A percentile compares a stretch with the other conserved stretches of the same genome.
Evolutionary conservation across 805 yeast genomes (phyloP).

Genomic region (Candida loeiensis): DNA sequence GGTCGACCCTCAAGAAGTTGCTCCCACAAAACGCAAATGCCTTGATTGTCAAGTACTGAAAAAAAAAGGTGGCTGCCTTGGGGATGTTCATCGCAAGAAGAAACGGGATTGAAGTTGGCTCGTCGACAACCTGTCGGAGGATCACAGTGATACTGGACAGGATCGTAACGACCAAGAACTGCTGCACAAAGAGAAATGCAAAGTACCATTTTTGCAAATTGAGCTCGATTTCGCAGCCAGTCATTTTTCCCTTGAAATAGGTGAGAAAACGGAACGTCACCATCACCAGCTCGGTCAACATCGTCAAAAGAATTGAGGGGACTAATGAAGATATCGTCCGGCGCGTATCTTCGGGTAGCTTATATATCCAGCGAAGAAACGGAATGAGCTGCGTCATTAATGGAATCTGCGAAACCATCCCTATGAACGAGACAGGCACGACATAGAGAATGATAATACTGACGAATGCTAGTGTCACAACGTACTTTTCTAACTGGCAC

Average conservation of each 20-base stretch:
- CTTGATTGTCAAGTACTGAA: conserved; percentile 69
- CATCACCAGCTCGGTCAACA: conserved; percentile 62
- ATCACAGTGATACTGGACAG: conserved; percentile 73
- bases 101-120: conserved; percentile 70
- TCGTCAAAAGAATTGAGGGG: conserved; percentile 64
- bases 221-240: conserved; percentile 62
- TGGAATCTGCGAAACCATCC: conserved; percentile 71
- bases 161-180: conserved; percentile 79
- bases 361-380: conserved; percentile 50
- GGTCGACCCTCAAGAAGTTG: conserved; percentile 58
- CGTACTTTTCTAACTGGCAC: conserved; percentile 34
- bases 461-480: conserved; percentile 46
- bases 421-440: conserved; percentile 78
- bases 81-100: conserved; percentile 77
- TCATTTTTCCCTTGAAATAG: conserved; percentile 52
- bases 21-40: conserved; percentile 76
- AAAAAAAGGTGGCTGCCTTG: conserved; percentile 81
- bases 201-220: conserved; percentile 78
- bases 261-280: conserved; percentile 53
- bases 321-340: conserved; percentile 57
- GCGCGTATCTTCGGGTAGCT: conserved; percentile 50
- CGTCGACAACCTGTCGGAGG: conserved; percentile 56
- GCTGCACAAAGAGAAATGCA: conserved; percentile 73
- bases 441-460: conserved; percentile 62
- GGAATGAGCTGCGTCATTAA: conserved; percentile 61